A percentile compares a stretch with the other conserved stretches of the same genome.
Conservation (phyloP, 2,329 filamentous ascomycete genomes). For the Colletotrichum sp. region DNA sequence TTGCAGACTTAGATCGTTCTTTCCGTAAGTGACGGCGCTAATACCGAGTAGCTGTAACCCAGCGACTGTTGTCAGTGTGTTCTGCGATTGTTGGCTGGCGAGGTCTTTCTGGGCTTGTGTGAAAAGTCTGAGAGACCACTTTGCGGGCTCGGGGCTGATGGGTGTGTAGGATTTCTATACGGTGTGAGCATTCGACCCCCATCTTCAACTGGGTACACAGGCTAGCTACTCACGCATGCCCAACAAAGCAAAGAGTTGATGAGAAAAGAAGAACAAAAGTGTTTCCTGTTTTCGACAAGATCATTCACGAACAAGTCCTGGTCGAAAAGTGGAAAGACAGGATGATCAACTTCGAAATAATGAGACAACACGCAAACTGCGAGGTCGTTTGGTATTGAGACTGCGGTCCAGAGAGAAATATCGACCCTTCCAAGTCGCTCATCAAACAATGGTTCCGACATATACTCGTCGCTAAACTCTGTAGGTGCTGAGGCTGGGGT, state of each 20-base stretch:
- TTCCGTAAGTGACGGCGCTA: not conserved
- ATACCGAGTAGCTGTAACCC: not conserved
- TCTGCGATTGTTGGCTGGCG: not conserved
- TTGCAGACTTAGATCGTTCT: not conserved
- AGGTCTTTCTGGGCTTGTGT: not conserved
- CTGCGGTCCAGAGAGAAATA: not conserved
- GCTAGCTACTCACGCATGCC: not conserved
- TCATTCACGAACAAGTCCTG: not conserved
- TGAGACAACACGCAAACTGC: not conserved
- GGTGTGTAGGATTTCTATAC: not conserved
- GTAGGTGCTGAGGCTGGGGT: not conserved
- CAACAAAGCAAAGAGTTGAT: not conserved
- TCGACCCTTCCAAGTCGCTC: not conserved
- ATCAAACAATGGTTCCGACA: not conserved
- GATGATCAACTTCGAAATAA: constrained; percentile 6
- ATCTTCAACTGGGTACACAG: rapidly evolving
- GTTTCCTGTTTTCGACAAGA: not conserved
- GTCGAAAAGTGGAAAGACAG: constrained; percentile 3
- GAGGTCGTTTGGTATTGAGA: constrained; percentile 1
- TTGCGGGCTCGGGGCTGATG: not conserved
- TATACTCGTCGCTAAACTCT: not conserved
- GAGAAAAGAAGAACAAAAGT: constrained; percentile 1
- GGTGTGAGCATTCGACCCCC: not conserved
- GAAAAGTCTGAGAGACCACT: not conserved
- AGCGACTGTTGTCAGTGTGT: not conserved